Evolutionary conservation across 2,329 filamentous ascomycete species (phyloP), one percentile per base, ranked within the genome.

Genomic region (Colletotrichum sp.): DNA sequence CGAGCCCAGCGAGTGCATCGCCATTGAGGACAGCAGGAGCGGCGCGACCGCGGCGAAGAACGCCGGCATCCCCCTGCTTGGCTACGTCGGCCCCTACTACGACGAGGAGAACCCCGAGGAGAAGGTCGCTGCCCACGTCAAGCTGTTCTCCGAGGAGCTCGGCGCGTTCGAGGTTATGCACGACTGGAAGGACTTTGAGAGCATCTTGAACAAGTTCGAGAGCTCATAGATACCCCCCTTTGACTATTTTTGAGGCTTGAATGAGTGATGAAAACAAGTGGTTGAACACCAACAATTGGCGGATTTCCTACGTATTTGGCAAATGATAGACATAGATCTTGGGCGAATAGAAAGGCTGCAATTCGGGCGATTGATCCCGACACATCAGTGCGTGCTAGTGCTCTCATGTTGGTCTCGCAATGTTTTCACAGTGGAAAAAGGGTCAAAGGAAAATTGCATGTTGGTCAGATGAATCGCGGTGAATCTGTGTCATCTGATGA

Each of bases 11-110:
- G 93, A 98, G 88, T 93, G 91, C 79, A 89, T 98, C 39, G 94
- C 96, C 26, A 91, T 98, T 75, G 96, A 98, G 89, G 96, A 98
- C 88, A 95, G 93, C 89, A 95, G 94, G 90, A 95, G 93, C 79
- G 96, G 96, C 77, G 94, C 95, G 49, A 91, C 94, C 72, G 95
- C 94, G 78, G 89, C 85, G 76, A 92, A 93, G 81, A 90, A 94
- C 76, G 95, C 96, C n/a, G 92, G 92, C 65, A 97, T 98, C 81
- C 93, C 92, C 76, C 92, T 94, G 77, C 92, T 98, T 80, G 96
- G 93, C 72, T 98, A 98, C 85, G 94, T 97, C 44, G 96, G 96
- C 49, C 94, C 94, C 75, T 97, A 96, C 85, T 87, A 87, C 69
- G 86, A 87, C 28, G 88, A 88, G 57, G 90, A 94, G 85, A 87